Percentiles rank a stretch among this genome's conserved stretches.
Evolutionary conservation across 805 yeast species (phyloP).

Genomic region (Helenozyma baotianmanensis): DNA sequence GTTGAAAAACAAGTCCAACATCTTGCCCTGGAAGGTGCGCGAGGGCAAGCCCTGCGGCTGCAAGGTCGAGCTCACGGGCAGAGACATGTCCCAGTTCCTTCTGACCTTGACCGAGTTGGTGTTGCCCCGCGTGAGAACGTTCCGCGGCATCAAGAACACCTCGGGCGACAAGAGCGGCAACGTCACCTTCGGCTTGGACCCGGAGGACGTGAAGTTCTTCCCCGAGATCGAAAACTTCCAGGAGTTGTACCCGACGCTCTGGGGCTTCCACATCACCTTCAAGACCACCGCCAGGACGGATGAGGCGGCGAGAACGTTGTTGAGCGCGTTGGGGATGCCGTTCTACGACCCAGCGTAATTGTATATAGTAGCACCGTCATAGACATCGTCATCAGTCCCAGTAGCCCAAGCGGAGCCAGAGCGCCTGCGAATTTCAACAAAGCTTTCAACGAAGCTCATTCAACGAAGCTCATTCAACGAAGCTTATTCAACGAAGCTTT

Average conservation of each 20-base stretch:
- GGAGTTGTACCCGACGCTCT: constrained; percentile 83
- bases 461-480: no score
- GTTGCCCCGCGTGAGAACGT: constrained; percentile 87
- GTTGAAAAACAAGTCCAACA: constrained; percentile 70
- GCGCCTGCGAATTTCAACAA: no score
- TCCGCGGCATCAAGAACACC: constrained; percentile 67
- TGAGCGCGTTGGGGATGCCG: constrained; percentile 81
- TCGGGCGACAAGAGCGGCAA: constrained; percentile 86
- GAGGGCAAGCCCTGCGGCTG: constrained; percentile 92
- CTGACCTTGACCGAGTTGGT: constrained; percentile 87
- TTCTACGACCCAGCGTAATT: constrained; percentile 36
- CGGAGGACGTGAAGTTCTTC: constrained; percentile 73
- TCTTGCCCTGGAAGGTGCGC: constrained; percentile 81
- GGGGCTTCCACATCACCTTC: constrained; percentile 80
- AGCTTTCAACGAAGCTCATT: no score
- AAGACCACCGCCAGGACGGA: constrained; percentile 90
- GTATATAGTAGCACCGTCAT: constrained; percentile 5
- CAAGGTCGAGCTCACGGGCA: constrained; percentile 69
- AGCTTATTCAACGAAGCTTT: no score
- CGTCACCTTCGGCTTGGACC: constrained; percentile 75
- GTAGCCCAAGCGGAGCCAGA: no score
- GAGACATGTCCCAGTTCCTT: constrained; percentile 80
- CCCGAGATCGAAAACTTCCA: constrained; percentile 92
- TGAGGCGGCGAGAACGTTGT: constrained; percentile 77
- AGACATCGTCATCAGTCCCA: no score